Percentiles rank a stretch among this genome's conserved stretches.
These are phyloP conservation scores for Brachypodium distachyon DNA, from an alignment of 202 grass and related monocot genomes.

Conservation along the genomic window DNA sequence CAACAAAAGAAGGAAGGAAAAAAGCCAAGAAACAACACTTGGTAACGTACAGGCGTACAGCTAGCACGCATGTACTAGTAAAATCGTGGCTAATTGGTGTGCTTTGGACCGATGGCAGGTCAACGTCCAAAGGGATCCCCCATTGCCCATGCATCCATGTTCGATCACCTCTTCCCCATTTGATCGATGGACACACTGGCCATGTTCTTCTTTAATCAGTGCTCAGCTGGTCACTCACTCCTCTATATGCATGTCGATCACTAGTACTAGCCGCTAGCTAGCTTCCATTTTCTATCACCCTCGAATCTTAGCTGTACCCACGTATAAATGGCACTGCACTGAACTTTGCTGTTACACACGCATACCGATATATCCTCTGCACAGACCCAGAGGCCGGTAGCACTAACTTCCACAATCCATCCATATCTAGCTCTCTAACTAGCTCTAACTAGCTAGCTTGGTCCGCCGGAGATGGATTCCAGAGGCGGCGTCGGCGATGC, in stretches of 20 bases:
- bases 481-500: not conserved
- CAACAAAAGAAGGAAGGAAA: no score
- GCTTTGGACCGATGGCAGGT: not conserved
- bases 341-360: not conserved
- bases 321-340: not conserved
- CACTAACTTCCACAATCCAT: not conserved
- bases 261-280: no score
- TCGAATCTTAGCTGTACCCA: not conserved
- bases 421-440: not conserved
- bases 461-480: not conserved
- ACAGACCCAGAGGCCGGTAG: no score
- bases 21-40: no score
- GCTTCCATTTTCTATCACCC: not conserved
- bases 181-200: conserved; percentile 1
- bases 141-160: not conserved
- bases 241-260: no score
- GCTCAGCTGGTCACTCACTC: not conserved
- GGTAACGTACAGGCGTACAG: no score
- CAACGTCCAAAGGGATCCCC: no score
- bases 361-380: no score
- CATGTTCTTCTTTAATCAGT: conserved; percentile 10
- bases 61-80: no score
- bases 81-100: not conserved
- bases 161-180: not conserved
- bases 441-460: not conserved